Evolutionary conservation across 2,329 filamentous ascomycete genomes (phyloP).

Genomic region (Fusarium pseudoanthophilum): DNA sequence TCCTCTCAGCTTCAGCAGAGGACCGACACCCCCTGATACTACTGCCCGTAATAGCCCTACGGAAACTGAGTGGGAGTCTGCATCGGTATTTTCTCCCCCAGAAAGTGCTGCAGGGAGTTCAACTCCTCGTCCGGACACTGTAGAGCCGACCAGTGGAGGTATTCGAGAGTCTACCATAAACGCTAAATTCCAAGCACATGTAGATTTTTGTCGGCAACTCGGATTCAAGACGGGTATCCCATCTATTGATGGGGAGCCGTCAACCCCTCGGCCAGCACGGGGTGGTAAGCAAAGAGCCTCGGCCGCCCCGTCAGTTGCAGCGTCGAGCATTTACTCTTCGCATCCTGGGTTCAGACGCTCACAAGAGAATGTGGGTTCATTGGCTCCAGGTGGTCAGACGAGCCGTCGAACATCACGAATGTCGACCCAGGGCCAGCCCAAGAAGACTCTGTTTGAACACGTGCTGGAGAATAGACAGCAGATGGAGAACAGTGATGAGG

Average conservation of each 20-base stretch:
- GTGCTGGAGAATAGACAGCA: background rate
- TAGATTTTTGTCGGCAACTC: conserved; percentile 20
- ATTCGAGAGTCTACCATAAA: conserved; percentile 1
- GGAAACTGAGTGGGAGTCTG: conserved; percentile 21
- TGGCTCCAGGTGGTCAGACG: background rate
- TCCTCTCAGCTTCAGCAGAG: conserved; percentile 1
- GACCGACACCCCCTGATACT: background rate
- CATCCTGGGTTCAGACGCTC: conserved; percentile 27
- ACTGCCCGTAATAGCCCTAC: background rate
- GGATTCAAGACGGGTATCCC: background rate
- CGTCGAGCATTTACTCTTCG: conserved; percentile 38
- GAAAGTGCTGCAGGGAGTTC: background rate
- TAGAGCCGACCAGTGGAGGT: background rate
- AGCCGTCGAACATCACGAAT: background rate
- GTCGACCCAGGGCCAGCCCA: background rate
- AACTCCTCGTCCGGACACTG: background rate
- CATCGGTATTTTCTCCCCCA: conserved; percentile 13
- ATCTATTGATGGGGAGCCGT: background rate
- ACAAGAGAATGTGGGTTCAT: background rate
- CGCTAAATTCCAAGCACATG: conserved; percentile 12
- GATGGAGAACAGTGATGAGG: background rate
- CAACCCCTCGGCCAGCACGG: background rate
- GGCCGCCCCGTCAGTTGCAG: background rate
- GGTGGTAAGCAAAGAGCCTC: background rate
- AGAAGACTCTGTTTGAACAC: background rate